Evolutionary conservation across 2,329 filamentous ascomycete species (phyloP), one percentile per base, ranked within the genome.

Genomic region (Rutstroemia sp.): DNA sequence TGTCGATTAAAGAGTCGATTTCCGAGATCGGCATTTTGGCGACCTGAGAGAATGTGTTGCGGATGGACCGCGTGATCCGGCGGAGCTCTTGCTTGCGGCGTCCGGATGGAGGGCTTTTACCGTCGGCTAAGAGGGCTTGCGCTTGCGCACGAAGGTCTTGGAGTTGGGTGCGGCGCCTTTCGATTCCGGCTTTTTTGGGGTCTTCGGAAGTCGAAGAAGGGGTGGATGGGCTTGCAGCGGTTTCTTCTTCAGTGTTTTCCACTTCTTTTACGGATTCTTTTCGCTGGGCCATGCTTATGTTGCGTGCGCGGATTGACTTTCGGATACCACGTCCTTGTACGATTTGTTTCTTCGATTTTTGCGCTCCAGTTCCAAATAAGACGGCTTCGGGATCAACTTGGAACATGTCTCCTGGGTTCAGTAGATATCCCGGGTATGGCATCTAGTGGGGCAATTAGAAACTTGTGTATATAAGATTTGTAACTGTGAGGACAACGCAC

Each of bases 401-500:
- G 79, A 99, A 99, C 84, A 99, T 90, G 71, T 99, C 94, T 64
- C 94, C 94, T 2, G 94, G 95, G 72, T 99, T 99, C 41, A 99
- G 81, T 62, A 91, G 85, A 72, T 99, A 99, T 55, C 90, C 88
- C 8, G 94, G 92, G 69, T 94, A 89, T 61, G 81, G 79, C 88
- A 97, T 96, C 92, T 96, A 64, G n/a, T 55, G 42, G 42, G 21
- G 37, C 25, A 18, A 23, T 23, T 23, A 45, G 18, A 8, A 25
- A n/a, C 18, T 16, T 41, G 25, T 37, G 8, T 34, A 34, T 34
- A 12, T 12, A 34, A 34, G 30, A 10, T 10, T 34, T 34, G 12
- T 34, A 34, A 12, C 30, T 12, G 9, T 12, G 12, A 34, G 30
- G 30, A 12, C 30, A 34, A 34, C 30, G 44, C 72, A 95, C 92